Conservation (phyloP, 2,329 filamentous ascomycete genomes). For the Arthroderma sp. region DNA sequence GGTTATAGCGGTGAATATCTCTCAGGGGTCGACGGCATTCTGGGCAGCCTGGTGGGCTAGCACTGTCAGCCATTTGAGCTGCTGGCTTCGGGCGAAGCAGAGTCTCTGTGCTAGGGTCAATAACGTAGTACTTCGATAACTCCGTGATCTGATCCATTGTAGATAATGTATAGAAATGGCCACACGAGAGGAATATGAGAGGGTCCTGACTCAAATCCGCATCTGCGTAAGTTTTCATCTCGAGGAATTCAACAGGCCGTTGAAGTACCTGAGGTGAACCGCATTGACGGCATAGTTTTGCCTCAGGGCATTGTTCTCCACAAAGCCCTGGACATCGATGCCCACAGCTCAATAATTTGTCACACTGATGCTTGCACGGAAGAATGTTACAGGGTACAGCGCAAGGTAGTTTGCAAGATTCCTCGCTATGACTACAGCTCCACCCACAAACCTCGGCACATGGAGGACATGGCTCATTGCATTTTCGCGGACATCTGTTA, state of each 20-base stretch:
- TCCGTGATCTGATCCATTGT: slow-evolving; percentile 50
- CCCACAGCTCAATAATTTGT: slow-evolving; percentile 40
- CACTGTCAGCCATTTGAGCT: slow-evolving; percentile 38
- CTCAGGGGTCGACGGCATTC: slow-evolving; percentile 47
- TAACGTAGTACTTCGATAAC: slow-evolving; percentile 27
- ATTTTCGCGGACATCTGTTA: slow-evolving; percentile 42
- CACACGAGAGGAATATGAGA: slow-evolving; percentile 49
- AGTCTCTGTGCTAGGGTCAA: slow-evolving; percentile 15
- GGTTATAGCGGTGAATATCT: slow-evolving; percentile 47
- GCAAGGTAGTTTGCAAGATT: slow-evolving; percentile 42
- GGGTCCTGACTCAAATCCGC: slow-evolving; percentile 47
- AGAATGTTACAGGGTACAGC: slow-evolving; percentile 54
- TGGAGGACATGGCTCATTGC: slow-evolving; percentile 47
- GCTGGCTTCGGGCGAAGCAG: slow-evolving; percentile 15
- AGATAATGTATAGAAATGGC: slow-evolving; percentile 48
- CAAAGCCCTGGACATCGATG: slow-evolving; percentile 55
- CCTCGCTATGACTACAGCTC: slow-evolving; percentile 38
- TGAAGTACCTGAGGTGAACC: slow-evolving; percentile 37
- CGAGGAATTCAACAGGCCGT: slow-evolving; percentile 44
- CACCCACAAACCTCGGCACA: slow-evolving; percentile 47
- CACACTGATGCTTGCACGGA: slow-evolving; percentile 51
- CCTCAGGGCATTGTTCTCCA: slow-evolving; percentile 46
- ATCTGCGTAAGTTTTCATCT: slow-evolving; percentile 42
- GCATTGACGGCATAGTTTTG: slow-evolving; percentile 40
- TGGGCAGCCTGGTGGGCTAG: slow-evolving; percentile 42